Evolutionary conservation across 495 filamentous ascomycete genomes (phyloP), one percentile per base, ranked within the genome.

Genomic region (Hypoxylon lienhwacheense): DNA sequence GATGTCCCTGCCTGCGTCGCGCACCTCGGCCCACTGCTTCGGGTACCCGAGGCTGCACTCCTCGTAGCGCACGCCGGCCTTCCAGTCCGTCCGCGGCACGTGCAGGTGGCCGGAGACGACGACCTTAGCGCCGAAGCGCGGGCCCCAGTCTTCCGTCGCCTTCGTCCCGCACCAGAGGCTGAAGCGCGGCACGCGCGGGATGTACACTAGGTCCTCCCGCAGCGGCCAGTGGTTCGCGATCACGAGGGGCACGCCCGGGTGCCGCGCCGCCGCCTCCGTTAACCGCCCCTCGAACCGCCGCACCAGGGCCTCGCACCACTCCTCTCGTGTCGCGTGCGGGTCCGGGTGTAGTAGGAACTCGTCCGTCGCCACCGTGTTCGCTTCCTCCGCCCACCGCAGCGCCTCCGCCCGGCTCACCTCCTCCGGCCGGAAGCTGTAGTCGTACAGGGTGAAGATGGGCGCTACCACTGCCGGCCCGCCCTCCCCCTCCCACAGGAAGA

Each of bases 81-180:
- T 67, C 63, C 65, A 66, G 37, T 70, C 67, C n/a, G 67, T 70
- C 31, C 67, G 58, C 16, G 65, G 60, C 16, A 70, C 56, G 34
- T 70, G 67, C 45, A 70, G 22, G 43, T 70, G 65, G 0, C 67
- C 67, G 3, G 65, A 60, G 2, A 70, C 63, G 10, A 70, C 67
- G 8, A 68, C 67, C 51, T 59, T 62, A 5, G 67, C 65, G n/a
- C 40, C 45, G 57, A 67, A 67, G n/a, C 63, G 34, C 35, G 41
- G 40, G 39, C 61, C 57, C 67, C 67, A 70, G 39, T 68, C 63
- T 39, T 59, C 41, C n/a, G 67, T 70, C 17, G 49, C 46, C 46
- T 62, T 67, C 1, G 65, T 70, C 17, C 67, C 67, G 53, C 67
- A 70, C 67, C 67, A 70, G 14, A 70, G 55, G 26, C 59, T 58